Base-by-base conservation (phyloP, 2,329 filamentous ascomycete genomes). In the Chaetomium olivaceum region DNA sequence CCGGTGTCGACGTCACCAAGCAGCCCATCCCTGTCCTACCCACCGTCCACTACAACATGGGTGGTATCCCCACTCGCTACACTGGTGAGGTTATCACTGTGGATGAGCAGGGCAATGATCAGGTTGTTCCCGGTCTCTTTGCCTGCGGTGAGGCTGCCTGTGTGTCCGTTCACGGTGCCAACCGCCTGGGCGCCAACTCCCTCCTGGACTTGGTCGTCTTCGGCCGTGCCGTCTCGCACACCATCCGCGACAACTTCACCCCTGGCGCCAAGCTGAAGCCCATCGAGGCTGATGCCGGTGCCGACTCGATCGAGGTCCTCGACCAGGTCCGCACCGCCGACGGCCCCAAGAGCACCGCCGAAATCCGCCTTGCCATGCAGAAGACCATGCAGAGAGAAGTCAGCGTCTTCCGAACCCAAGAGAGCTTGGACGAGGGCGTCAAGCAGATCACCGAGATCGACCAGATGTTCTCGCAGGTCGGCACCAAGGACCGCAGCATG, bases 41-140 rank as follows among this genome's bases (percentile, higher is more conserved):
- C 65, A 98, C 94, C 54, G 94, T 97, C 72, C 93, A 99, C 85
- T 99, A 99, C 87, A 97, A 97, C 87, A 99, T 98, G 95, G 94
- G 94, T 80, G 94, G 95, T 86, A 97, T 99, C 73, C 94, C 94
- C 61, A 98, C 95, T 72, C 92, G 92, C 76, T 98, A 97, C 86
- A 97, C 92, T 69, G 94, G 95, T 79, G 93, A 99, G 82, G 95
- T 98, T 68, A 81, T 99, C 72, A 96, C 92, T 21, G 83, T 96
- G 61, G 92, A 97, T 73, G 89, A 91, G 76, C 79, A 87, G 68
- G 95, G 95, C 72, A 88, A 96, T 65, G 95, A 98, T 82, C 87
- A 96, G 85, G 87, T 97, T 73, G 95, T 99, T 25, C 93, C 92
- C 65, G 94, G 94, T 79, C 87, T 99, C 70, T 98, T 94, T 78